Evolutionary conservation across 1,139 yeast species (phyloP).

Genomic region (Lodderomyces metapsilosis): DNA sequence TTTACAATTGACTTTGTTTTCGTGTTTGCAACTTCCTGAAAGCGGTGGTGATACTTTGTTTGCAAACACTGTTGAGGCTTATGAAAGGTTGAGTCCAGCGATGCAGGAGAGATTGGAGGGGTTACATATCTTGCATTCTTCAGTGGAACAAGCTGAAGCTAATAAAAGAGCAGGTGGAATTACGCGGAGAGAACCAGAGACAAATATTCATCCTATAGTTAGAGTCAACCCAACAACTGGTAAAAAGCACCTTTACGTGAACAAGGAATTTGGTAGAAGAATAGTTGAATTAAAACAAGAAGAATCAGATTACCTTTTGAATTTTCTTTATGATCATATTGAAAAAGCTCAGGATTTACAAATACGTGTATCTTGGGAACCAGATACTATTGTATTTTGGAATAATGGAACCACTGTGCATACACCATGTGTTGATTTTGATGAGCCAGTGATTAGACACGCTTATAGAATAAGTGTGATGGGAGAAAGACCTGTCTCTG

Average conservation of each 20-base stretch:
- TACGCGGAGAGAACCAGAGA: conserved; percentile 25
- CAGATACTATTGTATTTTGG: conserved; percentile 32
- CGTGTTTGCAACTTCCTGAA: conserved; percentile 39
- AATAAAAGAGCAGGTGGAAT: conserved; percentile 23
- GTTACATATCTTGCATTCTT: conserved; percentile 26
- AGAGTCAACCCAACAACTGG: conserved; percentile 29
- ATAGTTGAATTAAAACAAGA: conserved; percentile 29
- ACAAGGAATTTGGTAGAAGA: conserved; percentile 25
- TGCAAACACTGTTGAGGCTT: conserved; percentile 35
- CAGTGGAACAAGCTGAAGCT: conserved; percentile 23
- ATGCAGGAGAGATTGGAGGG: conserved; percentile 26
- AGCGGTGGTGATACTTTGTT: conserved; percentile 40
- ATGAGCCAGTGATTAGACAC: conserved; percentile 20
- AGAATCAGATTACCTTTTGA: conserved; percentile 24
- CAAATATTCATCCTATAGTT: conserved; percentile 28
- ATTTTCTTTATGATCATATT: conserved; percentile 24
- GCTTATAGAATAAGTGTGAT: conserved; percentile 26
- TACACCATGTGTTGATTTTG: conserved; percentile 25
- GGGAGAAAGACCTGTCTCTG: conserved; percentile 25
- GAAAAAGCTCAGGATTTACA: conserved; percentile 49
- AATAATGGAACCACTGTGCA: conserved; percentile 25
- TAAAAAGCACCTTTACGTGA: conserved; percentile 23
- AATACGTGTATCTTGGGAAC: conserved; percentile 57
- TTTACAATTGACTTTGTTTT: conserved; percentile 37
- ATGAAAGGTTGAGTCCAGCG: conserved; percentile 27